A percentile compares a stretch with the other conserved stretches of the same genome.
phyloP scores from a whole-genome alignment of 345 rosid species.

The Boechera divaricarpa region DNA sequence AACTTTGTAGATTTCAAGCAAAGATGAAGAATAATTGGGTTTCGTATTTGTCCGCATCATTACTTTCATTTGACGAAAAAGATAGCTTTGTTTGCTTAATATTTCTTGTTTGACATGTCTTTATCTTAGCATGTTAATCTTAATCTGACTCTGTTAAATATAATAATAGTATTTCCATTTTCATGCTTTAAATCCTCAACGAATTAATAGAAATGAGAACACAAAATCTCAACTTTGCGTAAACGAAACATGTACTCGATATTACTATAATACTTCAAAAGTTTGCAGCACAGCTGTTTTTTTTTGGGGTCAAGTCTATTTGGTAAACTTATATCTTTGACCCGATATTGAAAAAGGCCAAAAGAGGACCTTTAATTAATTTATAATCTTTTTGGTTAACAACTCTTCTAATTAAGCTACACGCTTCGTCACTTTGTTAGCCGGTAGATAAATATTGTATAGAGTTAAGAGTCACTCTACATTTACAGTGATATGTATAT shows the following conservation, averaged over 20 bases:
- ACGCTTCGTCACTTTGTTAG: not conserved
- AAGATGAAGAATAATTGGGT: not conserved
- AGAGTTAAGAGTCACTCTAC: too few species aligned
- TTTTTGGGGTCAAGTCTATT: slow-evolving; percentile 4
- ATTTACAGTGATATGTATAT: too few species aligned
- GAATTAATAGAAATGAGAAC: not conserved
- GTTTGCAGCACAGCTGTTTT: not conserved
- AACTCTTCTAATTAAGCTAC: not conserved
- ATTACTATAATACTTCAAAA: slow-evolving; percentile 9
- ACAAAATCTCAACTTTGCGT: slow-evolving; percentile 34
- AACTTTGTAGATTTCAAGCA: slow-evolving; percentile 23
- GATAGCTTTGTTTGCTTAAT: not conserved
- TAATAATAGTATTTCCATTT: not conserved
- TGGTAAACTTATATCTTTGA: not conserved
- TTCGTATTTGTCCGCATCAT: not conserved
- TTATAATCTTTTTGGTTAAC: too few species aligned
- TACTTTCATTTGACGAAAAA: slow-evolving; percentile 14
- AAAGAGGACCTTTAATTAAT: not conserved
- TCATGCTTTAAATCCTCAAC: not conserved
- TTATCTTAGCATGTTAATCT: too few species aligned
- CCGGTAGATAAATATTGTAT: not conserved
- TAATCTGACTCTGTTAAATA: slow-evolving; percentile 15
- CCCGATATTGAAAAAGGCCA: slow-evolving; percentile 7
- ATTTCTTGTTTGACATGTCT: not conserved
- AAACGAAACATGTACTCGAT: slow-evolving; percentile 17